phyloP scores from a whole-genome alignment of 164 flowering plant species.

The Buxus sempervirens region DNA sequence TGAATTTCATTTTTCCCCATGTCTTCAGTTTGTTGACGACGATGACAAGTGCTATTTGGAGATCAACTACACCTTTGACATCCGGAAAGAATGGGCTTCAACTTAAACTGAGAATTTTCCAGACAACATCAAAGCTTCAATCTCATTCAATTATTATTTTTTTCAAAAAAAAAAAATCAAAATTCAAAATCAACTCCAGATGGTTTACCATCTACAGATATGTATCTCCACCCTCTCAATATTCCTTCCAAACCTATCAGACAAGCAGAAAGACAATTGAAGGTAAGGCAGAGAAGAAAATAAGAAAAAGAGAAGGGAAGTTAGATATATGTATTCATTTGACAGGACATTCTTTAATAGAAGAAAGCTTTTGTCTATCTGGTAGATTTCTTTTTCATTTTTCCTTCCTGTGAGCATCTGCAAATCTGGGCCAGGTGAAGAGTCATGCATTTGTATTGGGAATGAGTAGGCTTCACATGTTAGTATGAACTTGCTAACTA shows the following conservation, averaged over 20 bases:
- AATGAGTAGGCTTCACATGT: not conserved
- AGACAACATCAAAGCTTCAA: not conserved
- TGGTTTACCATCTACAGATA: not conserved
- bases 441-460: not conserved
- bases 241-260: not conserved
- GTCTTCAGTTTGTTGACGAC: conserved; percentile 40
- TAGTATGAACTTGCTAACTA: not conserved
- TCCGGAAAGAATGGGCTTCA: conserved; percentile 36
- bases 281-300: not conserved
- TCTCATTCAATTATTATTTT: not conserved
- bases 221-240: not conserved
- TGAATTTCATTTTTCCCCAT: not conserved
- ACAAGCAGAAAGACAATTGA: not conserved
- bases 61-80: conserved; percentile 39
- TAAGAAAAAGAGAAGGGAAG: not conserved
- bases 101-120: conserved; percentile 9
- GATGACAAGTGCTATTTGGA: conserved; percentile 39
- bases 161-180: no score
- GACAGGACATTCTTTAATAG: not conserved
- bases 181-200: not conserved
- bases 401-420: no score
- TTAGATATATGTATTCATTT: not conserved
- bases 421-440: not conserved
- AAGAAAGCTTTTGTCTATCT: conserved; percentile 8
- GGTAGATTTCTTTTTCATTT: not conserved